Evolutionary conservation across 495 filamentous ascomycete genomes (phyloP).

Genomic region (Penicillium canescens): DNA sequence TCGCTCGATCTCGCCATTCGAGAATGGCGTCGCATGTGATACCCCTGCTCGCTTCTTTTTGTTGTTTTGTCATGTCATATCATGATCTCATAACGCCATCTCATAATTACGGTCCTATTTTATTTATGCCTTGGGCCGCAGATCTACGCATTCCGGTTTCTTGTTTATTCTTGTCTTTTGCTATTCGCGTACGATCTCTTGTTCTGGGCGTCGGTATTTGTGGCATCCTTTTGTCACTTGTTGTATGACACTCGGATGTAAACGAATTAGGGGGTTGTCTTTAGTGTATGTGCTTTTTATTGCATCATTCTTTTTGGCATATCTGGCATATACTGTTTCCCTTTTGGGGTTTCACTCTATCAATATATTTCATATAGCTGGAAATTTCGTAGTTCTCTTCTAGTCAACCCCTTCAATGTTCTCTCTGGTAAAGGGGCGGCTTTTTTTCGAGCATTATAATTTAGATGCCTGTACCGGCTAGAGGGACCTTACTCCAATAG

Average conservation of each 20-base stretch:
- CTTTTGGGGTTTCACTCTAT: background rate
- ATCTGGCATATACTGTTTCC: background rate
- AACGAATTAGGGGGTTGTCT: conserved; percentile 1
- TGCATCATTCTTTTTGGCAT: background rate
- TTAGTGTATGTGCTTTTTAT: background rate
- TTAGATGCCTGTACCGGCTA: too few relatives aligned
- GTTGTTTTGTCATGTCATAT: conserved; percentile 4
- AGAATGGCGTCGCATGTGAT: conserved; percentile 34
- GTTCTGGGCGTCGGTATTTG: background rate
- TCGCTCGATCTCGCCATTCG: conserved; percentile 26
- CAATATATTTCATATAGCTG: too few relatives aligned
- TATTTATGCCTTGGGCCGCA: background rate
- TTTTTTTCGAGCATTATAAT: too few relatives aligned
- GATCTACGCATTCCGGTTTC: background rate
- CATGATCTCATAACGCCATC: background rate
- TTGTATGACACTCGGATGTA: conserved; percentile 3
- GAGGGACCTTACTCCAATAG: too few relatives aligned
- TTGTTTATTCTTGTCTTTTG: background rate
- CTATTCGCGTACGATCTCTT: background rate
- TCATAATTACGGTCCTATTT: background rate
- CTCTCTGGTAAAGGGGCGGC: too few relatives aligned
- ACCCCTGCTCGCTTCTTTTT: conserved; percentile 18
- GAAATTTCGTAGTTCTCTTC: too few relatives aligned
- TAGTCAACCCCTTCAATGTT: too few relatives aligned
- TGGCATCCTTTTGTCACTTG: background rate